Evolutionary conservation across 2,329 filamentous ascomycete species (phyloP).

Genomic region (Grosmannia penicillata): DNA sequence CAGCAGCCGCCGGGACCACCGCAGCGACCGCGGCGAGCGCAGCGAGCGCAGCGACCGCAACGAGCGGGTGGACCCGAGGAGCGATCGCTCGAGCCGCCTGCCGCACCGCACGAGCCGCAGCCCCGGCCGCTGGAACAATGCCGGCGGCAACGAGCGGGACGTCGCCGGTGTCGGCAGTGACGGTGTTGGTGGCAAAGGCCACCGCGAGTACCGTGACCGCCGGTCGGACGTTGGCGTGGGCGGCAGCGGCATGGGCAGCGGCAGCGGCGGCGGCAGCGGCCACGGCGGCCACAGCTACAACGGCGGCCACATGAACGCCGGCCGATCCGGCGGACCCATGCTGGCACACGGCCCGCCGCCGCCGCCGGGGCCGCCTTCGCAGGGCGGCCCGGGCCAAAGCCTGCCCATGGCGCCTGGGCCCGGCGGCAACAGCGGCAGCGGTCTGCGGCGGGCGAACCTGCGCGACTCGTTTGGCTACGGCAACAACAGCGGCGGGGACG

Average conservation of each 20-base stretch:
- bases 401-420: no score
- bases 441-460: slow-evolving; percentile 11
- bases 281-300: no score
- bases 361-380: slow-evolving; percentile 29
- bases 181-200: slow-evolving; percentile 14
- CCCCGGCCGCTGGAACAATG: no score
- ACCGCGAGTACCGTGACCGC: slow-evolving; percentile 27
- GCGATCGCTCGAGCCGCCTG: slow-evolving; percentile 18
- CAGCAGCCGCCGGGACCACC: slow-evolving; percentile 14
- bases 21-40: slow-evolving; percentile 12
- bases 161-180: no score
- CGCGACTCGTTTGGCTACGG: slow-evolving; percentile 11
- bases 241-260: slow-evolving; percentile 13
- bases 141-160: no score
- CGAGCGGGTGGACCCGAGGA: neutral
- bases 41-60: slow-evolving; percentile 16
- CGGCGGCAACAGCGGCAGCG: slow-evolving; percentile 11
- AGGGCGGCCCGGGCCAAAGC: slow-evolving; percentile 5
- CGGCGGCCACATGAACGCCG: no score
- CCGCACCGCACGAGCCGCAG: slow-evolving; percentile 1
- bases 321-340: no score
- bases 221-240: slow-evolving; percentile 12
- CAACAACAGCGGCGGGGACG: neutral
- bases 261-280: neutral
- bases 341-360: slow-evolving; percentile 29